These are phyloP conservation scores for Cenchrus americanus DNA, from an alignment of 176 grass and related monocot genomes.

Conservation along the genomic window DNA sequence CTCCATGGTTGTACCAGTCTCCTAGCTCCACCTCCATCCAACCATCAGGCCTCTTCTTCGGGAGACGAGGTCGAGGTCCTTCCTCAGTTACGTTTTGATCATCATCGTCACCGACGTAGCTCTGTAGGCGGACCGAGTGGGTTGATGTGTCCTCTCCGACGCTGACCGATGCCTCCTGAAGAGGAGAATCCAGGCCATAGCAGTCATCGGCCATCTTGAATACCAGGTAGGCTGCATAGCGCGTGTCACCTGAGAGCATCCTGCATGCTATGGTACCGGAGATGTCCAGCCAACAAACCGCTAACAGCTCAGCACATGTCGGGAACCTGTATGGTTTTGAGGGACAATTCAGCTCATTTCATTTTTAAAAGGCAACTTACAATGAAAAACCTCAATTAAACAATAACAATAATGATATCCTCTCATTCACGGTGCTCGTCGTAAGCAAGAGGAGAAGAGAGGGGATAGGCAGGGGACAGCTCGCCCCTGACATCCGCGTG, in stretches of 20 bases:
- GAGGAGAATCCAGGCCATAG: conserved; percentile 30
- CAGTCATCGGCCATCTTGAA: conserved; percentile 41
- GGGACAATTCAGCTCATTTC: no score
- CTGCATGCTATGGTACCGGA: conserved; percentile 15
- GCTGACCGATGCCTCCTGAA: conserved; percentile 24
- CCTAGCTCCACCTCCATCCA: conserved; percentile 67
- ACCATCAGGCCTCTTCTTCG: conserved; percentile 29
- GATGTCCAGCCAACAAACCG: conserved; percentile 55
- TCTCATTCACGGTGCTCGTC: no score
- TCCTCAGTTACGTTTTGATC: neutral
- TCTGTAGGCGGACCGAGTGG: neutral
- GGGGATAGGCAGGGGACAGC: no score
- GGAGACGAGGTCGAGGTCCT: neutral
- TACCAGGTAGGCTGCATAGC: conserved; percentile 54
- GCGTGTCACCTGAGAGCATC: conserved; percentile 31
- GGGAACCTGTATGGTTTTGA: conserved; percentile 29
- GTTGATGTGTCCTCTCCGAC: conserved; percentile 1
- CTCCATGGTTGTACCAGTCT: conserved; percentile 43
- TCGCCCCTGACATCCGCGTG: no score
- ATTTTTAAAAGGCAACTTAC: no score
- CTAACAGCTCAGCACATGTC: conserved; percentile 15
- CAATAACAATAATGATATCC: no score
- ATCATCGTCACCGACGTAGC: neutral
- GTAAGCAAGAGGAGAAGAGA: no score
- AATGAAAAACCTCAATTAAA: no score